phyloP scores from a whole-genome alignment of 208 protist genomes.

The Crithidia mellificae region DNA sequence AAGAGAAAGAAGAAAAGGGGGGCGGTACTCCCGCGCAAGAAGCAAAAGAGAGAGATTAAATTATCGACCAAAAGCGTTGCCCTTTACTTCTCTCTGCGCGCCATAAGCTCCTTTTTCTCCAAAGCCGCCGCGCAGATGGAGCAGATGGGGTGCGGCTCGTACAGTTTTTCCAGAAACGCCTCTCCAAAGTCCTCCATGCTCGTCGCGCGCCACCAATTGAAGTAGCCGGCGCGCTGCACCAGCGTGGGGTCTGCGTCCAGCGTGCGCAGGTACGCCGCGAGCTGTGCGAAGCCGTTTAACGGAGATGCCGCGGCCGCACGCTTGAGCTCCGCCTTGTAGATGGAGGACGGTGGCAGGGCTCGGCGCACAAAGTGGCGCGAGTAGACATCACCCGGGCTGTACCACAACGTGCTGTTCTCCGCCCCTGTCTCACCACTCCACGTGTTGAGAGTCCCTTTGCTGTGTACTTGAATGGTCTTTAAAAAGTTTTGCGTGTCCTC shows the following conservation, averaged over 20 bases:
- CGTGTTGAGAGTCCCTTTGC: too few species aligned
- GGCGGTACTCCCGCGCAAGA: too few species aligned
- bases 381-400: conserved; percentile 2
- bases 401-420: not conserved
- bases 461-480: too few species aligned
- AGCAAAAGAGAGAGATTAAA: too few species aligned
- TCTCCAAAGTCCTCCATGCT: conserved; percentile 13
- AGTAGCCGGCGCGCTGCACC: conserved; percentile 14
- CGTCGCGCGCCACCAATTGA: conserved; percentile 27
- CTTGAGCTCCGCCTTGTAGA: not conserved
- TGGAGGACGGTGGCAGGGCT: not conserved
- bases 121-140: conserved; percentile 19
- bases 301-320: not conserved
- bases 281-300: conserved; percentile 28
- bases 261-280: conserved; percentile 22
- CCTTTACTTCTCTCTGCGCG: not conserved
- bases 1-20: too few species aligned
- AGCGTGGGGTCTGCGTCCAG: conserved; percentile 20
- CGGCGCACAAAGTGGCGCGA: conserved; percentile 15
- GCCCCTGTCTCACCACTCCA: too few species aligned
- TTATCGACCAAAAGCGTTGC: too few species aligned
- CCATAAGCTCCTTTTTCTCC: conserved; percentile 14
- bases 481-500: too few species aligned
- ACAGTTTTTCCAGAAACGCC: conserved; percentile 9
- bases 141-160: conserved; percentile 20